Evolutionary conservation across 2,329 filamentous ascomycete genomes (phyloP).

Genomic region (Tolypocladium tundrense): DNA sequence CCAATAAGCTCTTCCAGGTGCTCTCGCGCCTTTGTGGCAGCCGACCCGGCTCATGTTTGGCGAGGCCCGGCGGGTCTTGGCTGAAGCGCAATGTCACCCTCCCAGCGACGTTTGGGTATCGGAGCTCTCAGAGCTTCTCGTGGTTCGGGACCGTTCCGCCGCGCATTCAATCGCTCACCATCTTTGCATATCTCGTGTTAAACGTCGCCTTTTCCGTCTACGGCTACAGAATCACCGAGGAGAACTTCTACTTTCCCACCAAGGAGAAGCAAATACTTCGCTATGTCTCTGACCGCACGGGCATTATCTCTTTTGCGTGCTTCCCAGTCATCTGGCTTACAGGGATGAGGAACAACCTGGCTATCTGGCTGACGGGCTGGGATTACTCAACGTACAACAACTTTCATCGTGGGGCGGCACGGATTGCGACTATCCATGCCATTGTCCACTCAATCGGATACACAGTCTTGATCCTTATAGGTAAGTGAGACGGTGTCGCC

Average conservation of each 20-base stretch:
- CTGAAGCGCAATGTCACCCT: constrained; percentile 22
- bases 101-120: constrained; percentile 33
- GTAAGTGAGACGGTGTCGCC: constrained; percentile 11
- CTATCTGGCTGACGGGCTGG: constrained; percentile 60
- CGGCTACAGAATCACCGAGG: constrained; percentile 25
- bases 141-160: constrained; percentile 33
- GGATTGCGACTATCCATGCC: constrained; percentile 51
- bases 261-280: constrained; percentile 28
- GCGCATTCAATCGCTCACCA: constrained; percentile 29
- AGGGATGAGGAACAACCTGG: constrained; percentile 54
- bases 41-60: not conserved
- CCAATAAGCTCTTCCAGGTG: constrained; percentile 15
- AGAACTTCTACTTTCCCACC: constrained; percentile 25
- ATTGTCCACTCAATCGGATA: constrained; percentile 54
- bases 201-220: constrained; percentile 25
- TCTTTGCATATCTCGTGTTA: constrained; percentile 25
- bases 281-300: constrained; percentile 53
- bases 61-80: constrained; percentile 11
- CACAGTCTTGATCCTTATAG: constrained; percentile 30
- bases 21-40: constrained; percentile 2
- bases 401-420: constrained; percentile 57
- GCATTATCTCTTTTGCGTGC: constrained; percentile 53
- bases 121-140: constrained; percentile 30
- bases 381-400: constrained; percentile 56
- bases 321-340: constrained; percentile 58